These are phyloP conservation scores for Colletotrichum sp. DNA, from an alignment of 2,329 filamentous ascomycete species.

Conservation along the genomic window DNA sequence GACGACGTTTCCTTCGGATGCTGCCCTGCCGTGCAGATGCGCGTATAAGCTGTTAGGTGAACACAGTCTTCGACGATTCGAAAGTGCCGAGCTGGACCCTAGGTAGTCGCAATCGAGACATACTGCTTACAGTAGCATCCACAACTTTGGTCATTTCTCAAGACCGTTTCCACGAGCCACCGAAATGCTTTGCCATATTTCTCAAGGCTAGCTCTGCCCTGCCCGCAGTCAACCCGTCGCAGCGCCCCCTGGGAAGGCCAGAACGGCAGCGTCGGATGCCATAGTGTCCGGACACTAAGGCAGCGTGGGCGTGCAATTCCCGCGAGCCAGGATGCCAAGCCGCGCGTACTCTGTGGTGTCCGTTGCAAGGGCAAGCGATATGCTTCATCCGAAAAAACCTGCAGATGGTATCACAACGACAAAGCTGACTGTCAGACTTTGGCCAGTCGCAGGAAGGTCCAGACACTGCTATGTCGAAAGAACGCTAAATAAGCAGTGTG, in stretches of 20 bases:
- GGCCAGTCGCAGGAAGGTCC: not conserved
- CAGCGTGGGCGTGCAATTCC: not conserved
- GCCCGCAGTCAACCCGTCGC: not conserved
- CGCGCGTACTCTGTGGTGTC: not conserved
- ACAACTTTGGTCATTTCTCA: not conserved
- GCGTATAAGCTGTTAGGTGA: not conserved
- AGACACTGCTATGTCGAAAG: not conserved
- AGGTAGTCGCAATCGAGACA: not conserved
- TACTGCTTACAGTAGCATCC: not conserved
- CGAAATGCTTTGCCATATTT: not conserved
- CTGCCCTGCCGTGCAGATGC: not conserved
- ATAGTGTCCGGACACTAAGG: not conserved
- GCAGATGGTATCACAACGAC: not conserved
- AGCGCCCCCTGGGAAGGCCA: not conserved
- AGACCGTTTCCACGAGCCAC: not conserved
- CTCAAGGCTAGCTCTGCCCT: not conserved
- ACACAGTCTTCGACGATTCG: not conserved
- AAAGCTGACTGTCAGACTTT: not conserved
- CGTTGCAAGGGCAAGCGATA: not conserved
- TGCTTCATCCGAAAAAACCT: not conserved
- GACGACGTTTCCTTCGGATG: not conserved
- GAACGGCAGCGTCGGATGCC: slow-evolving; percentile 1
- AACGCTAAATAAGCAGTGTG: slow-evolving; percentile 1
- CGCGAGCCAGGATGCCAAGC: not conserved
- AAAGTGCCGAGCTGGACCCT: not conserved